Conservation (phyloP, 1,284 basidiomycete species). For the Tylopilus sp. region DNA sequence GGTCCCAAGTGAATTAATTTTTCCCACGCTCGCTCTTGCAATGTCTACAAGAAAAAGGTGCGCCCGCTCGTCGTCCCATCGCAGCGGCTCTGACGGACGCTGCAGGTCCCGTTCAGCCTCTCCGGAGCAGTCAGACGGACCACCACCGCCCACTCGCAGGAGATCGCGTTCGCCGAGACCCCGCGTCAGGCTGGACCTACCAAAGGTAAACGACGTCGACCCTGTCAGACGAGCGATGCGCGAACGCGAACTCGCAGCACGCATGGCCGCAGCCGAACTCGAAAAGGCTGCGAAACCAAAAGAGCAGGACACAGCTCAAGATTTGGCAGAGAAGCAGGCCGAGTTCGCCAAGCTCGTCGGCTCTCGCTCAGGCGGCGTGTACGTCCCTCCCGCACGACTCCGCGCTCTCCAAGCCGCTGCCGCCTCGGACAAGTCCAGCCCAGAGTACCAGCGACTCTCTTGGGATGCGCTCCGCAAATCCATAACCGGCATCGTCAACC, state of each 20-base stretch:
- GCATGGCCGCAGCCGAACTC: constrained; percentile 70
- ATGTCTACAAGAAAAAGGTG: constrained; percentile 29
- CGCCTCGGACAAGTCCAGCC: constrained; percentile 76
- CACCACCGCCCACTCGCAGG: constrained; percentile 59
- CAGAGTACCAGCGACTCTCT: constrained; percentile 94
- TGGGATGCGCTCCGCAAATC: constrained; percentile 99
- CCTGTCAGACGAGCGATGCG: constrained; percentile 72
- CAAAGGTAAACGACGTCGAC: constrained; percentile 71
- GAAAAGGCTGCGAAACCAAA: constrained; percentile 53
- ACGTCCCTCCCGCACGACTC: constrained; percentile 92
- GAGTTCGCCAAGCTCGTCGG: constrained; percentile 80
- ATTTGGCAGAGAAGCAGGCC: constrained; percentile 60
- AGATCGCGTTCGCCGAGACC: constrained; percentile 58
- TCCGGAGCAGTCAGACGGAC: constrained; percentile 42
- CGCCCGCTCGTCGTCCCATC: neutral
- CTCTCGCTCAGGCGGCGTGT: constrained; percentile 89
- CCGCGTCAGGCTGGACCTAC: constrained; percentile 41
- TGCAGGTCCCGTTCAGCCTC: constrained; percentile 58
- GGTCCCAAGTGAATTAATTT: too few relatives aligned
- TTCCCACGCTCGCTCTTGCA: constrained; percentile 4
- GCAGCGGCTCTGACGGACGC: neutral
- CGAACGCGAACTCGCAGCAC: constrained; percentile 72
- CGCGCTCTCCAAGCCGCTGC: constrained; percentile 90
- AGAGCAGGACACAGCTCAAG: constrained; percentile 44
- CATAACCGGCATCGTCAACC: constrained; percentile 99